A percentile compares a stretch with the other conserved stretches of the same genome.
phyloP scores from a whole-genome alignment of 306 rosid genomes.

The Urtica urens region DNA sequence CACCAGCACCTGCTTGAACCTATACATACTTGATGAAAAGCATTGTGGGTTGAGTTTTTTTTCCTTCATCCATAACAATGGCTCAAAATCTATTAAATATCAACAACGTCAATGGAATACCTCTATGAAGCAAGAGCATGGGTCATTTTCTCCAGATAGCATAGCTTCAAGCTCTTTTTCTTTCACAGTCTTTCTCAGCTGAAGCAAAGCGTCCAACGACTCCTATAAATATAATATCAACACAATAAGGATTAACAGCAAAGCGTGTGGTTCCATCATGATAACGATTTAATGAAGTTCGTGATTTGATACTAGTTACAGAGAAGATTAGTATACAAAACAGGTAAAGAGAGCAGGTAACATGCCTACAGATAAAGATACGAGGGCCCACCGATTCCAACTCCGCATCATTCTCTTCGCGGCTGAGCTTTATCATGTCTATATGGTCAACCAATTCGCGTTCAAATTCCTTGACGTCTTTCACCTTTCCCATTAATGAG shows the following conservation, averaged over 20 bases:
- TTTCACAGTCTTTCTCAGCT: slow-evolving; percentile 64
- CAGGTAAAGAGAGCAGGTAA: slow-evolving; percentile 28
- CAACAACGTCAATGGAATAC: slow-evolving; percentile 20
- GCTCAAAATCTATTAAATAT: not conserved
- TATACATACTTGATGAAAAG: slow-evolving; percentile 18
- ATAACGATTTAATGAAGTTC: not conserved
- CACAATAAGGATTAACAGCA: slow-evolving; percentile 35
- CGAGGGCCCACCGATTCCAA: slow-evolving; percentile 90
- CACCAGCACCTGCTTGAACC: slow-evolving; percentile 99
- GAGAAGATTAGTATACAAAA: not conserved
- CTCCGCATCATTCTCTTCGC: slow-evolving; percentile 61
- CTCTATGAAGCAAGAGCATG: slow-evolving; percentile 85
- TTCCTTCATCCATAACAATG: slow-evolving; percentile 1
- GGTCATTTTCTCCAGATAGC: slow-evolving; percentile 78
- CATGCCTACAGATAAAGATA: slow-evolving; percentile 68
- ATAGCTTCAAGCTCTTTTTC: slow-evolving; percentile 90
- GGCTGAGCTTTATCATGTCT: slow-evolving; percentile 85
- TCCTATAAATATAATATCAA: slow-evolving; percentile 57
- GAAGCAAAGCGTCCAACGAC: slow-evolving; percentile 47
- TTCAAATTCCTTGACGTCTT: slow-evolving; percentile 70
- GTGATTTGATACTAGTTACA: no score
- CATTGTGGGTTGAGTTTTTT: slow-evolving; percentile 9
- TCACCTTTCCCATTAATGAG: slow-evolving; percentile 66
- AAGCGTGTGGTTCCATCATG: not conserved
- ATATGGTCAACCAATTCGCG: slow-evolving; percentile 74